Evolutionary conservation across 1,139 yeast genomes (phyloP).

Genomic region (Diutina scorzettiae): DNA sequence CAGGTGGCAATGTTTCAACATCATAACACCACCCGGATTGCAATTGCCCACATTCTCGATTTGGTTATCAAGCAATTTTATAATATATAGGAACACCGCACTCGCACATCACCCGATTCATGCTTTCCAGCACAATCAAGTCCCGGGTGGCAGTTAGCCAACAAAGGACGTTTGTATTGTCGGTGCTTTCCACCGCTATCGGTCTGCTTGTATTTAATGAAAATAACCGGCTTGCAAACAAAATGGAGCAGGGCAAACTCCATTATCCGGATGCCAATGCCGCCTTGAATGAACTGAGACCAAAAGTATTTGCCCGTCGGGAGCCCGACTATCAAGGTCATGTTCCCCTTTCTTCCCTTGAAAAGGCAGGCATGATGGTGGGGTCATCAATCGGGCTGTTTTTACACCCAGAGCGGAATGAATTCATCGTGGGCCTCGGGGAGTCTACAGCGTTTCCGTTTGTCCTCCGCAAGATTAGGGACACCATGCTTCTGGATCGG

Average conservation of each 20-base stretch:
- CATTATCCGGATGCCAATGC: slow-evolving; percentile 30
- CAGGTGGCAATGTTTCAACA: background rate
- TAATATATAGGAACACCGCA: background rate
- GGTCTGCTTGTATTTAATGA: slow-evolving; percentile 27
- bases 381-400: slow-evolving; percentile 80
- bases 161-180: slow-evolving; percentile 9
- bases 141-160: background rate
- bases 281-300: slow-evolving; percentile 17
- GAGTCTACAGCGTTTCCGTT: slow-evolving; percentile 77
- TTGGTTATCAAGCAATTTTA: background rate
- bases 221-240: slow-evolving; percentile 41
- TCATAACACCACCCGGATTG: background rate
- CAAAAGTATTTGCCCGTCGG: slow-evolving; percentile 25
- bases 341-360: slow-evolving; percentile 58
- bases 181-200: slow-evolving; percentile 12
- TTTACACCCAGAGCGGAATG: slow-evolving; percentile 70
- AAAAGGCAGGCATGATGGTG: slow-evolving; percentile 49
- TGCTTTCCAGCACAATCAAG: background rate
- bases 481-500: slow-evolving; percentile 62
- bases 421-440: slow-evolving; percentile 85
- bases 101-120: background rate
- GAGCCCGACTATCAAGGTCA: slow-evolving; percentile 63
- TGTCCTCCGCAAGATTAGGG: slow-evolving; percentile 50
- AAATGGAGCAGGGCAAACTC: slow-evolving; percentile 44
- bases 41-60: background rate